phyloP scores from a whole-genome alignment of 768 basidiomycete genomes.

The Tephrocybe sp. region DNA sequence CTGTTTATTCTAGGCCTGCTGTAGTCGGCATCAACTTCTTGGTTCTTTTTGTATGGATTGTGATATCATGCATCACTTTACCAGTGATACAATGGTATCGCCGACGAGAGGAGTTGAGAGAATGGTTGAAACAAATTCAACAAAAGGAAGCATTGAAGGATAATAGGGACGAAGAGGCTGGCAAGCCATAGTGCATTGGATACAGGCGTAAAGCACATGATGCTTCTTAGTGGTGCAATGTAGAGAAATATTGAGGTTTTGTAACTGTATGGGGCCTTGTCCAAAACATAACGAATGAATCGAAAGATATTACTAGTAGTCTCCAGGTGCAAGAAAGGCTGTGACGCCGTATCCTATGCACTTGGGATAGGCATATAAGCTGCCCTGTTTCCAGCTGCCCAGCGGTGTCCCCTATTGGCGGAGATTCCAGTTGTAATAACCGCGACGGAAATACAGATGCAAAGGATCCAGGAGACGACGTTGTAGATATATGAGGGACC shows the following conservation, averaged over 20 bases:
- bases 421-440: slow-evolving; percentile 63
- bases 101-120: slow-evolving; percentile 10
- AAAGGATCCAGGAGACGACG: slow-evolving; percentile 57
- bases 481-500: slow-evolving; percentile 61
- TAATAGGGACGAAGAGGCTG: background rate
- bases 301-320: too few species aligned
- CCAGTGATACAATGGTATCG: slow-evolving; percentile 41
- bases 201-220: too few species aligned
- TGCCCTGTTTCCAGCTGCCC: slow-evolving; percentile 79
- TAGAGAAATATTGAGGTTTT: too few species aligned
- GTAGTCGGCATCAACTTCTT: slow-evolving; percentile 54
- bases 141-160: slow-evolving; percentile 1
- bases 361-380: slow-evolving; percentile 45
- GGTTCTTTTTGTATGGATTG: slow-evolving; percentile 46
- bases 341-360: too few species aligned
- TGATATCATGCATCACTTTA: slow-evolving; percentile 46
- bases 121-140: slow-evolving; percentile 8
- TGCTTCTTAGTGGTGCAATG: too few species aligned
- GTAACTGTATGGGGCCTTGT: too few species aligned
- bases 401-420: slow-evolving; percentile 58
- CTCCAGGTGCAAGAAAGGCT: too few species aligned
- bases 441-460: slow-evolving; percentile 47
- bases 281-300: too few species aligned
- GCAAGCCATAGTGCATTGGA: too few species aligned
- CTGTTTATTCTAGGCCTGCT: too few species aligned